These are phyloP conservation scores for Pythium phragmitis DNA, from an alignment of 352 stramenopile species.

Conservation along the genomic window DNA sequence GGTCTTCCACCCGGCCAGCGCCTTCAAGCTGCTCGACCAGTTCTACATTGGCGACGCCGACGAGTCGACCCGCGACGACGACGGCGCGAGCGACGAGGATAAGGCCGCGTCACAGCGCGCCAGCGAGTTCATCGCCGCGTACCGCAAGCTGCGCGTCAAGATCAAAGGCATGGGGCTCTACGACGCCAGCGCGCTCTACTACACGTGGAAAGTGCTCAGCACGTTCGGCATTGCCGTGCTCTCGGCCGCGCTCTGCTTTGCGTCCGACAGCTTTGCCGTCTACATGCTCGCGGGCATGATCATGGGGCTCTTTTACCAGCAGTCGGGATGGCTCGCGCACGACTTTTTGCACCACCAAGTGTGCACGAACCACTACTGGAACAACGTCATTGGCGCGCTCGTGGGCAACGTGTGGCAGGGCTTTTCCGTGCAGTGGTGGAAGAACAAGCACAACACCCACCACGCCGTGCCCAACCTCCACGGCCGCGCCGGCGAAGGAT, in stretches of 20 bases:
- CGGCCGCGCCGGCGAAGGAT: constrained; percentile 78
- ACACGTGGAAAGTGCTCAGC: constrained; percentile 94
- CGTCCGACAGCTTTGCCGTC: constrained; percentile 73
- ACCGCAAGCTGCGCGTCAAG: constrained; percentile 93
- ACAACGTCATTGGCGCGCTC: constrained; percentile 92
- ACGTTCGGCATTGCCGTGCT: constrained; percentile 90
- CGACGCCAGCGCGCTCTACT: constrained; percentile 90
- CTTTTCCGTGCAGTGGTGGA: constrained; percentile 97
- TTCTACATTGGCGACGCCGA: constrained; percentile 98
- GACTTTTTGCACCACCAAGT: constrained; percentile 98
- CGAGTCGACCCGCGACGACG: constrained; percentile 42
- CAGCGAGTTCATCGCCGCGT: constrained; percentile 94
- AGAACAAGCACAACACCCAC: constrained; percentile 99
- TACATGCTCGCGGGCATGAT: constrained; percentile 92
- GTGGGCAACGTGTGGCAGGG: constrained; percentile 97
- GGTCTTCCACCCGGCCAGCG: constrained; percentile 95
- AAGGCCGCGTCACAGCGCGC: constrained; percentile 56
- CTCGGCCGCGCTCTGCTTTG: constrained; percentile 88
- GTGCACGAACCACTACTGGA: constrained; percentile 93
- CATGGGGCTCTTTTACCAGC: constrained; percentile 98
- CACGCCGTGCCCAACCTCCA: constrained; percentile 98
- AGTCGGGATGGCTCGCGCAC: constrained; percentile 97
- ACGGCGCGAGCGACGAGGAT: constrained; percentile 43
- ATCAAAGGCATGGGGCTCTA: constrained; percentile 95
- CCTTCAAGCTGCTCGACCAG: constrained; percentile 93